These are phyloP conservation scores for Penicillium goetzii DNA, from an alignment of 495 filamentous ascomycete species.

Conservation along the genomic window DNA sequence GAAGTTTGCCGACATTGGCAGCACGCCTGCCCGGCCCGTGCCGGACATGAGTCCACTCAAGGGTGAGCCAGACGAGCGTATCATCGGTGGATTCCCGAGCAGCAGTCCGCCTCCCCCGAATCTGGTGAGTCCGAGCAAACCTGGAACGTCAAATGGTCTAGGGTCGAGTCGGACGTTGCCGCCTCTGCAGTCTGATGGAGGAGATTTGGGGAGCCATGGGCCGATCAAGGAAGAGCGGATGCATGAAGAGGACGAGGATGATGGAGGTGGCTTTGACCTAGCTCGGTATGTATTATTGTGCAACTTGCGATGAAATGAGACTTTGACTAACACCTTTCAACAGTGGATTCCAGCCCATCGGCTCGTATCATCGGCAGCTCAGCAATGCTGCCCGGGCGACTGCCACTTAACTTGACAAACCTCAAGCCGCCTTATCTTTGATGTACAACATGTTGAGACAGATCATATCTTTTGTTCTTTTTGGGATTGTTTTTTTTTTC, in stretches of 20 bases:
- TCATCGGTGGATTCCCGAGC: slow-evolving; percentile 61
- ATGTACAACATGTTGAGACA: slow-evolving; percentile 32
- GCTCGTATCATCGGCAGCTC: slow-evolving; percentile 63
- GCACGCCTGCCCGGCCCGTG: slow-evolving; percentile 72
- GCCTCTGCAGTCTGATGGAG: slow-evolving; percentile 37
- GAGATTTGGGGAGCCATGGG: slow-evolving; percentile 21
- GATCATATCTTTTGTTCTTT: slow-evolving; percentile 14
- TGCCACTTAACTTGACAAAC: slow-evolving; percentile 23
- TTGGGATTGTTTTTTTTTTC: background rate
- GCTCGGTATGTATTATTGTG: slow-evolving; percentile 56
- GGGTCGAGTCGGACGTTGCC: slow-evolving; percentile 42
- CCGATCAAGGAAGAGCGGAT: slow-evolving; percentile 27
- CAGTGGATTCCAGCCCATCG: slow-evolving; percentile 74
- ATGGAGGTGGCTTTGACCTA: slow-evolving; percentile 66
- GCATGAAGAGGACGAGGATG: slow-evolving; percentile 55
- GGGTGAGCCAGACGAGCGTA: slow-evolving; percentile 48
- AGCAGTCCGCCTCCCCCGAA: slow-evolving; percentile 64
- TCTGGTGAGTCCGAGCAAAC: slow-evolving; percentile 52
- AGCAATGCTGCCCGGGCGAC: slow-evolving; percentile 49
- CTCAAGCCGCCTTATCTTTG: slow-evolving; percentile 4
- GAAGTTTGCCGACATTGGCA: slow-evolving; percentile 75
- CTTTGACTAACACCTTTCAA: slow-evolving; percentile 31
- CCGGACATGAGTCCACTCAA: slow-evolving; percentile 65
- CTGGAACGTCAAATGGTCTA: slow-evolving; percentile 43
- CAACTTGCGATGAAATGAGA: slow-evolving; percentile 19